A percentile compares a stretch with the other conserved stretches of the same genome.
Evolutionary conservation across 176 grass and related monocot species (phyloP).

Genomic region (Cenchrus purpureus): DNA sequence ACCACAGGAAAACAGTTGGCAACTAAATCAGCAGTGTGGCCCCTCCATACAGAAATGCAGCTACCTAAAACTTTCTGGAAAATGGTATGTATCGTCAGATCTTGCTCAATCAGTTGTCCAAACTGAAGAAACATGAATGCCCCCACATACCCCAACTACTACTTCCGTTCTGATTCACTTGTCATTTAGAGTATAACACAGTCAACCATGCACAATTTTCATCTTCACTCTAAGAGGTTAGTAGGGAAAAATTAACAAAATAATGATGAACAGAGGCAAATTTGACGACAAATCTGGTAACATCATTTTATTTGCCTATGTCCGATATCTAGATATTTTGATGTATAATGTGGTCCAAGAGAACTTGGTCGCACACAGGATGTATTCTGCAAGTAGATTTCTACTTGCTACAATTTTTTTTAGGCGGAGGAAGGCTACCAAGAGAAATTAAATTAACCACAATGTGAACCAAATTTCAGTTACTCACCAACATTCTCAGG

Average conservation of each 20-base stretch:
- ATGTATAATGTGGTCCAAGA: neutral
- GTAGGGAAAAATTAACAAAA: neutral
- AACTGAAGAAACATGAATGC: slow-evolving; percentile 23
- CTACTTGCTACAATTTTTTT: neutral
- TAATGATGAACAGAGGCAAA: neutral
- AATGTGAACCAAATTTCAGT: slow-evolving; percentile 33
- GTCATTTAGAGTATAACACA: neutral
- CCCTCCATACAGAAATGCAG: slow-evolving; percentile 36
- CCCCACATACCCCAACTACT: slow-evolving; percentile 38
- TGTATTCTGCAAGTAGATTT: slow-evolving; percentile 1
- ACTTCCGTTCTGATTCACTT: neutral
- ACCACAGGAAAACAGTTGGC: slow-evolving; percentile 6
- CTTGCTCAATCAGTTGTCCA: slow-evolving; percentile 16
- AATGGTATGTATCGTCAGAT: slow-evolving; percentile 27
- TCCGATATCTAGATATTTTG: neutral
- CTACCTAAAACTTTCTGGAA: slow-evolving; percentile 26
- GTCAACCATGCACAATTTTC: neutral
- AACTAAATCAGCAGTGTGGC: slow-evolving; percentile 34
- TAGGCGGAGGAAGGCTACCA: slow-evolving; percentile 13
- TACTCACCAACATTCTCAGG: slow-evolving; percentile 59
- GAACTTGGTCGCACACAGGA: no score
- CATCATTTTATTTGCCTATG: neutral
- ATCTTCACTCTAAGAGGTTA: neutral
- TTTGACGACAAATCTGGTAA: neutral
- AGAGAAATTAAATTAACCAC: neutral